Evolutionary conservation across 116 monocot species (phyloP).

Genomic region (Dioscorea cayenensis): DNA sequence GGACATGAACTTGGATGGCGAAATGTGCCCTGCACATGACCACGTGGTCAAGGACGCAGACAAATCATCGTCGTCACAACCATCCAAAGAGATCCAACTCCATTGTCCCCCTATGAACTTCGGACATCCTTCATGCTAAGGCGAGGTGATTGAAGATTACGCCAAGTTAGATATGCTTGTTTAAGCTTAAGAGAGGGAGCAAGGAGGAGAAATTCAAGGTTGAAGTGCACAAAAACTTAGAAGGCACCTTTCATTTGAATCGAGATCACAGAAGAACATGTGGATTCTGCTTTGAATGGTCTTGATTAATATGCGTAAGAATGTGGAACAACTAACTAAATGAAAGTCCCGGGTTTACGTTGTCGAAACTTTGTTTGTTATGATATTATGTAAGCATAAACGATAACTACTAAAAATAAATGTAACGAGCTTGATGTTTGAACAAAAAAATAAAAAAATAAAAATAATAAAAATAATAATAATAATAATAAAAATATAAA

Average conservation of each 20-base stretch:
- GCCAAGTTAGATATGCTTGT: slow-evolving; percentile 18
- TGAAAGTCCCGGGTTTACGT: no score
- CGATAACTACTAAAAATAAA: no score
- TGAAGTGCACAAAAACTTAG: slow-evolving; percentile 22
- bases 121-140: slow-evolving; percentile 67
- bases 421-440: no score
- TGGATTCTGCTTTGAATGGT: no score
- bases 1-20: slow-evolving; percentile 42
- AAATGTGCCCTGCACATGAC: slow-evolving; percentile 59
- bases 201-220: slow-evolving; percentile 20
- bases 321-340: no score
- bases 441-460: no score
- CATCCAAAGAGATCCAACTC: slow-evolving; percentile 82
- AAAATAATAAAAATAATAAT: no score
- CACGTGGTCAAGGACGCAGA: slow-evolving; percentile 84
- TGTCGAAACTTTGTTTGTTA: no score
- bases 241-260: slow-evolving; percentile 19
- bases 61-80: slow-evolving; percentile 69
- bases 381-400: no score
- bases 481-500: no score
- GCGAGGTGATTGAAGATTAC: slow-evolving; percentile 30
- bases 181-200: slow-evolving; percentile 15
- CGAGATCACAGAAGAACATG: slow-evolving; percentile 3
- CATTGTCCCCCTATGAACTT: slow-evolving; percentile 62
- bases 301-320: no score